Conservation (phyloP, 768 basidiomycete species). For the Pleurotus platypus region DNA sequence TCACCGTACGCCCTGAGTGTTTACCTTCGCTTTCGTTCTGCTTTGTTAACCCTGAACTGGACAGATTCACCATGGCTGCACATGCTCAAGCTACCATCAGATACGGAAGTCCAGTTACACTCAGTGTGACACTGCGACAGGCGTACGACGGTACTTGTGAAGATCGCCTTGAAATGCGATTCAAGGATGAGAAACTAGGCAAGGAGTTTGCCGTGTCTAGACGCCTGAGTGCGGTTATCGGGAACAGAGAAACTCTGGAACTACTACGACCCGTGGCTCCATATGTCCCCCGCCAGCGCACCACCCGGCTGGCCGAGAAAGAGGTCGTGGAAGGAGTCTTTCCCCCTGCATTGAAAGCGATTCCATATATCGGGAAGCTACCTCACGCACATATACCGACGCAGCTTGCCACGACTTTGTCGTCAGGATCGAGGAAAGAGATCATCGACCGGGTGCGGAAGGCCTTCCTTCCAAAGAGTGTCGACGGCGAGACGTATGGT, state of each 20-base stretch:
- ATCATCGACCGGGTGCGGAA: constrained; percentile 25
- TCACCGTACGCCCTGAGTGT: constrained; percentile 20
- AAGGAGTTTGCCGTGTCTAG: constrained; percentile 49
- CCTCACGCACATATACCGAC: constrained; percentile 36
- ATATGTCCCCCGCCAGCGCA: constrained; percentile 37
- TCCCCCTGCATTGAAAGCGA: constrained; percentile 35
- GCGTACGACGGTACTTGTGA: constrained; percentile 42
- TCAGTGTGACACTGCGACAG: constrained; percentile 32
- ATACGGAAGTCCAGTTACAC: constrained; percentile 17
- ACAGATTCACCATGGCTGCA: constrained; percentile 21
- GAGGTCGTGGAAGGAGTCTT: constrained; percentile 36
- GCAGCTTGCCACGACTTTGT: constrained; percentile 25
- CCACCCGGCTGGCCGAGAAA: constrained; percentile 26
- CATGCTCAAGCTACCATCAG: constrained; percentile 18
- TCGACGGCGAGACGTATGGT: constrained; percentile 38
- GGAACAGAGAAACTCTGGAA: constrained; percentile 41
- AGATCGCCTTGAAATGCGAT: constrained; percentile 49
- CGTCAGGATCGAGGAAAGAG: constrained; percentile 22
- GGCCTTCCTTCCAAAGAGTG: constrained; percentile 35
- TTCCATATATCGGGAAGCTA: constrained; percentile 38
- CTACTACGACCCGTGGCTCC: constrained; percentile 40
- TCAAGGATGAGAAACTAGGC: constrained; percentile 40
- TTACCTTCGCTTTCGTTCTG: background rate
- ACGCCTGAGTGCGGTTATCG: constrained; percentile 39
- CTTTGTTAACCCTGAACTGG: too few species aligned